A percentile compares a stretch with the other conserved stretches of the same genome.
These are phyloP conservation scores for Daphne laureola DNA, from an alignment of 441 rosid genomes.

Conservation along the genomic window DNA sequence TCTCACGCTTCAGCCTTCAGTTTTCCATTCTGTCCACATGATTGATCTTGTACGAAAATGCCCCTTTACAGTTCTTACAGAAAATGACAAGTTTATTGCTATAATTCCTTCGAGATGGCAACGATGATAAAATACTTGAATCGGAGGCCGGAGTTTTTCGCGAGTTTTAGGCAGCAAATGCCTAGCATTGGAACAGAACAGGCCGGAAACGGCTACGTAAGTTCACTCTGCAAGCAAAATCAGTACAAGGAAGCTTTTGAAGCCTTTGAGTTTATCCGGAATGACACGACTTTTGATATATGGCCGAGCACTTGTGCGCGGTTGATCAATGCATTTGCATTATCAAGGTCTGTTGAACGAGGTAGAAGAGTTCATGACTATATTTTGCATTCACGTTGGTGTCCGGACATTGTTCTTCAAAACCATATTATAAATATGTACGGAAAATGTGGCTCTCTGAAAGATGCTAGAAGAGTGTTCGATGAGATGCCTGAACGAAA, in stretches of 20 bases:
- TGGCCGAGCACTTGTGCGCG: slow-evolving; percentile 24
- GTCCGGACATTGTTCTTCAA: slow-evolving; percentile 32
- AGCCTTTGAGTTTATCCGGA: slow-evolving; percentile 30
- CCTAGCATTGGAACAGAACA: slow-evolving; percentile 25
- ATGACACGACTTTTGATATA: slow-evolving; percentile 20
- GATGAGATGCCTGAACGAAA: slow-evolving; percentile 42
- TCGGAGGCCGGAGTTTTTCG: too few species aligned
- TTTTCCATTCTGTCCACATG: too few species aligned
- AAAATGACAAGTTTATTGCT: too few species aligned
- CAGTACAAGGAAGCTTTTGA: slow-evolving; percentile 39
- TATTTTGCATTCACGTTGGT: slow-evolving; percentile 23
- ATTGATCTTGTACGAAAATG: too few species aligned
- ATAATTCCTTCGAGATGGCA: too few species aligned
- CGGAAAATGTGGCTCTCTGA: slow-evolving; percentile 49
- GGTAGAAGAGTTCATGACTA: slow-evolving; percentile 42
- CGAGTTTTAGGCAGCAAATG: too few species aligned
- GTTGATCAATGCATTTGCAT: slow-evolving; percentile 40
- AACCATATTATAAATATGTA: slow-evolving; percentile 51
- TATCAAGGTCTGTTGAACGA: slow-evolving; percentile 29
- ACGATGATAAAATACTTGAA: too few species aligned
- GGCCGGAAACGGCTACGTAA: slow-evolving; percentile 27
- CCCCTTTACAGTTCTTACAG: too few species aligned
- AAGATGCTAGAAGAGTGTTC: slow-evolving; percentile 42
- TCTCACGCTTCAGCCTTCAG: too few species aligned
- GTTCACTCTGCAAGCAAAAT: slow-evolving; percentile 27